Evolutionary conservation across 2,329 filamentous ascomycete species (phyloP).

Genomic region (Alternaria triticina): DNA sequence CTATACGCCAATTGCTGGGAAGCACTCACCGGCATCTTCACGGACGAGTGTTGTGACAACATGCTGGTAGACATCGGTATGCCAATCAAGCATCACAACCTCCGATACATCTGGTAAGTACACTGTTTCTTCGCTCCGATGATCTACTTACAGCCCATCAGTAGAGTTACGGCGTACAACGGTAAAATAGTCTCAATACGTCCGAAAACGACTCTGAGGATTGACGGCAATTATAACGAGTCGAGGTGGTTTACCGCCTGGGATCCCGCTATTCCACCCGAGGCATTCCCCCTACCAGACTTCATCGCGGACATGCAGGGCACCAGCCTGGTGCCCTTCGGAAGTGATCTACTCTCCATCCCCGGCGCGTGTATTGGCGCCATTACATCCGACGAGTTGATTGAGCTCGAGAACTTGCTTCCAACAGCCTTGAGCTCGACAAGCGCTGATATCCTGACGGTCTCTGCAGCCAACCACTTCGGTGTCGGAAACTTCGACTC

Average conservation of each 20-base stretch:
- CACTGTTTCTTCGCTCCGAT: rapidly evolving
- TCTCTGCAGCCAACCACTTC: neutral
- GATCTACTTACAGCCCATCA: constrained; percentile 31
- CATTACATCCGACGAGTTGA: neutral
- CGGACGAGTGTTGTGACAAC: constrained; percentile 65
- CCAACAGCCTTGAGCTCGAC: neutral
- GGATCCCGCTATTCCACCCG: neutral
- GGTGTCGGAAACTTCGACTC: constrained; percentile 54
- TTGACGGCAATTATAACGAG: constrained; percentile 66
- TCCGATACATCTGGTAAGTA: constrained; percentile 58
- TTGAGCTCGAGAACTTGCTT: neutral
- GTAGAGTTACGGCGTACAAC: constrained; percentile 67
- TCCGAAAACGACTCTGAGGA: constrained; percentile 74
- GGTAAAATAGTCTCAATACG: constrained; percentile 74
- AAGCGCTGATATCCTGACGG: neutral
- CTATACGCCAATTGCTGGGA: constrained; percentile 53
- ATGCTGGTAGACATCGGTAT: constrained; percentile 54
- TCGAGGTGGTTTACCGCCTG: constrained; percentile 46
- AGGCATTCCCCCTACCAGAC: neutral
- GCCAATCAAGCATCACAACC: constrained; percentile 64
- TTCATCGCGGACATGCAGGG: constrained; percentile 51
- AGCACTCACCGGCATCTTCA: constrained; percentile 66
- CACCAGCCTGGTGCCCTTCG: constrained; percentile 60
- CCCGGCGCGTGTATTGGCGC: neutral
- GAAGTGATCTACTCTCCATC: neutral